phyloP scores from a whole-genome alignment of 805 yeast genomes.

The Huiozyma naganishii region DNA sequence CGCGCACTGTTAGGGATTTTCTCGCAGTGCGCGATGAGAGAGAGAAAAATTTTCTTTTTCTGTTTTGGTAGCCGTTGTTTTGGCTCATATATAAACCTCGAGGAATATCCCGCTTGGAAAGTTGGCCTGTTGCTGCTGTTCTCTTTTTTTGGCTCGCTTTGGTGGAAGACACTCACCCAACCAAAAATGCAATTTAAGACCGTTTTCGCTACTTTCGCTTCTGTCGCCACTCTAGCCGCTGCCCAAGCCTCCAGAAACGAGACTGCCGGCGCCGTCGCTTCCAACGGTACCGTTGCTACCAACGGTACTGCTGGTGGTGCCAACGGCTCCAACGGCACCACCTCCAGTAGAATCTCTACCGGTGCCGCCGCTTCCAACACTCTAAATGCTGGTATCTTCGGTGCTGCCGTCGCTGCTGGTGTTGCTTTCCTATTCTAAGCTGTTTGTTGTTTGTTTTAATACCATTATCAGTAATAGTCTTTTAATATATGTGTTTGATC shows the following conservation, averaged over 20 bases:
- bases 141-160: not conserved
- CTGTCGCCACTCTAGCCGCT: slow-evolving; percentile 58
- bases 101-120: not conserved
- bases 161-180: not conserved
- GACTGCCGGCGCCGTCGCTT: slow-evolving; percentile 36
- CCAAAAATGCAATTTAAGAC: slow-evolving; percentile 58
- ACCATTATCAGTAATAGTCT: not conserved
- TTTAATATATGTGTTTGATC: not conserved
- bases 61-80: too few relatives aligned
- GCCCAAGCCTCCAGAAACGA: too few relatives aligned
- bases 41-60: too few relatives aligned
- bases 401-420: slow-evolving; percentile 82
- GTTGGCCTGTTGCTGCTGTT: not conserved
- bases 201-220: slow-evolving; percentile 57
- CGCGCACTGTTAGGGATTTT: too few relatives aligned
- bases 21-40: too few relatives aligned
- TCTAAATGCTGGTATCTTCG: slow-evolving; percentile 63
- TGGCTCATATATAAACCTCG: too few relatives aligned
- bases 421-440: slow-evolving; percentile 41
- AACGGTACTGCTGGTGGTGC: slow-evolving; percentile 23
- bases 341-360: slow-evolving; percentile 26
- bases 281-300: slow-evolving; percentile 31
- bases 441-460: not conserved
- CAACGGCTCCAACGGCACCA: slow-evolving; percentile 2
- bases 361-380: slow-evolving; percentile 45